phyloP scores from a whole-genome alignment of 139 green algal species.

The Chlorella vulgaris region DNA sequence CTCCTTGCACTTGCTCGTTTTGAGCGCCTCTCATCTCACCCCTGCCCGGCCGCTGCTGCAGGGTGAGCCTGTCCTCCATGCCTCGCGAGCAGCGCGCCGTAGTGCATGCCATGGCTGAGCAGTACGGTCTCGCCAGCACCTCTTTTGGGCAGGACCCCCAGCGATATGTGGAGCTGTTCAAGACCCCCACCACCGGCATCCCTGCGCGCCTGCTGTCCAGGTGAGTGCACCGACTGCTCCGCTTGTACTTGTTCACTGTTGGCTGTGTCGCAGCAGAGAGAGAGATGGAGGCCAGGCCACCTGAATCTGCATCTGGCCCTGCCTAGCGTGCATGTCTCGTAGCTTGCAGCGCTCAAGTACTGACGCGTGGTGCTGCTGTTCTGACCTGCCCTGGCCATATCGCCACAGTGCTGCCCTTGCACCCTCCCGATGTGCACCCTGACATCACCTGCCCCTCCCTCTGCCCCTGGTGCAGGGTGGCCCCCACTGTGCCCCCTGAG shows the following conservation, averaged over 20 bases:
- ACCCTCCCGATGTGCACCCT: neutral
- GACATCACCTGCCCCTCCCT: neutral
- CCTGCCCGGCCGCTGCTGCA: neutral
- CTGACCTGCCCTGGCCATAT: too few relatives aligned
- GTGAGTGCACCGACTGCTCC: too few relatives aligned
- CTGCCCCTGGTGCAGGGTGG: slow-evolving; percentile 10
- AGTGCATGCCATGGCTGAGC: slow-evolving; percentile 62
- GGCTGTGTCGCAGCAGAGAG: too few relatives aligned
- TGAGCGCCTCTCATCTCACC: too few relatives aligned
- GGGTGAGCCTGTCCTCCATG: slow-evolving; percentile 52
- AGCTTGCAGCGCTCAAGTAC: neutral
- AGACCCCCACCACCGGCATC: slow-evolving; percentile 39
- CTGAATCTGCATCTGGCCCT: neutral
- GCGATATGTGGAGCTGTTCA: slow-evolving; percentile 62
- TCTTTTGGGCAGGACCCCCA: slow-evolving; percentile 54
- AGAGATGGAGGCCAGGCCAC: neutral
- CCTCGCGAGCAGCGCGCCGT: slow-evolving; percentile 52
- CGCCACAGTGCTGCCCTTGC: too few relatives aligned
- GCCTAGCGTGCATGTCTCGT: neutral
- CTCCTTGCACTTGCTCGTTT: too few relatives aligned
- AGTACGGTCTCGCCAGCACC: slow-evolving; percentile 62
- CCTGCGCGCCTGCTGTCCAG: slow-evolving; percentile 46
- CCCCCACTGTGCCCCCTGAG: slow-evolving; percentile 24
- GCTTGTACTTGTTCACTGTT: too few relatives aligned
- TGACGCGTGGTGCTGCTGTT: neutral